Evolutionary conservation across 805 yeast species (phyloP).

Genomic region (Yarrowia sp.): DNA sequence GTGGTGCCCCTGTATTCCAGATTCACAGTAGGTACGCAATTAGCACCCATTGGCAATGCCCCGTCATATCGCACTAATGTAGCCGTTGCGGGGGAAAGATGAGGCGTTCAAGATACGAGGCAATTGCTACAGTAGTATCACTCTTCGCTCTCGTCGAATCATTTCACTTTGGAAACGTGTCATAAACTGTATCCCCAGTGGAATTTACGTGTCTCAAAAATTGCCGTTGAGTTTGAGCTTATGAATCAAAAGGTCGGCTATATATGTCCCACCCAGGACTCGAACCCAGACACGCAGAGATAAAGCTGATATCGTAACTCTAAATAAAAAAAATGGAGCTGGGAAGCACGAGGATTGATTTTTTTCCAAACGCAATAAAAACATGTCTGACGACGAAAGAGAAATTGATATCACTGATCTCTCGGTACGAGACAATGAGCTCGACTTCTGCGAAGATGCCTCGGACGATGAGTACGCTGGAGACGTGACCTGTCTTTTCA

Average conservation of each 20-base stretch:
- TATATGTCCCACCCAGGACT: background rate
- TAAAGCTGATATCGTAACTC: constrained; percentile 26
- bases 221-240: background rate
- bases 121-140: no score
- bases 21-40: no score
- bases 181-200: no score
- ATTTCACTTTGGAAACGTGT: no score
- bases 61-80: no score
- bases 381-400: constrained; percentile 37
- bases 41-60: no score
- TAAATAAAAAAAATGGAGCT: constrained; percentile 19
- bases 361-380: background rate
- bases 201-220: no score
- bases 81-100: no score
- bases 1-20: no score
- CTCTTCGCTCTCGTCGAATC: no score
- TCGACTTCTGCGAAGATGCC: constrained; percentile 45
- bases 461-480: constrained; percentile 45
- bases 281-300: constrained; percentile 16
- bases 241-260: background rate
- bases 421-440: constrained; percentile 43
- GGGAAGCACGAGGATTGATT: no score
- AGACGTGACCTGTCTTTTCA: constrained; percentile 43
- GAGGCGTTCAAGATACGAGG: no score
- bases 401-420: constrained; percentile 43